A percentile compares a stretch with the other conserved stretches of the same genome.
These are phyloP conservation scores for Fraxinus anomala DNA, from an alignment of 257 asterid genomes.

Conservation along the genomic window DNA sequence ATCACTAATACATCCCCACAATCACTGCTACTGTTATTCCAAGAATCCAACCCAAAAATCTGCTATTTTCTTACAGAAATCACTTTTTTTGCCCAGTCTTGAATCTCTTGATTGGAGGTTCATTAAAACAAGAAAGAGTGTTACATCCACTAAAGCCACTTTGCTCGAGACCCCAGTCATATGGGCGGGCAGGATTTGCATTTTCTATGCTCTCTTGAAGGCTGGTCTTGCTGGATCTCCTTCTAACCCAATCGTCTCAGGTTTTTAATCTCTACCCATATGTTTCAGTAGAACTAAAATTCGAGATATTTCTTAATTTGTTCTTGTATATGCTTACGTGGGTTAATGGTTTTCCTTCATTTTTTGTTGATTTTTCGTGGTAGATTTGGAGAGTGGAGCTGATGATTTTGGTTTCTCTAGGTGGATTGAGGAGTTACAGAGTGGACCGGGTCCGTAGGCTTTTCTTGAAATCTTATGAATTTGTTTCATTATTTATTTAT, in stretches of 20 bases:
- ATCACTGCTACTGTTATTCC: conserved; percentile 29
- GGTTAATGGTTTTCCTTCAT: not conserved
- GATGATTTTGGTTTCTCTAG: conserved; percentile 75
- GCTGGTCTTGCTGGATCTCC: conserved; percentile 98
- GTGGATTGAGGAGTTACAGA: conserved; percentile 71
- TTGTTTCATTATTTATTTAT: not conserved
- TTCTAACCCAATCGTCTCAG: conserved; percentile 70
- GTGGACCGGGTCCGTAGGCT: conserved; percentile 73
- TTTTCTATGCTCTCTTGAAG: conserved; percentile 79
- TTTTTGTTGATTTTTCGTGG: conserved; percentile 25
- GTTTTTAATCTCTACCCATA: conserved; percentile 25
- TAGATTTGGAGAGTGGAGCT: conserved; percentile 68
- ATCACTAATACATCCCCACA: conserved; percentile 24
- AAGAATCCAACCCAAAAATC: conserved; percentile 39
- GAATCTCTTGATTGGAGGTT: conserved; percentile 36
- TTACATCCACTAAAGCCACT: conserved; percentile 39
- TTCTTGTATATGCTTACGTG: not conserved
- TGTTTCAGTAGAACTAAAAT: not conserved
- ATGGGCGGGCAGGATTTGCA: conserved; percentile 93
- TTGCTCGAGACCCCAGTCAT: conserved; percentile 73
- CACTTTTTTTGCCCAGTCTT: conserved; percentile 57
- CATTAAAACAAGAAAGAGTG: conserved; percentile 37
- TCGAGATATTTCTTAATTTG: not conserved
- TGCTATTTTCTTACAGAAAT: conserved; percentile 39
- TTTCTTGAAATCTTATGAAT: conserved; percentile 18